Evolutionary conservation across 2,329 filamentous ascomycete genomes (phyloP).

Genomic region (Dichotomopilus funicola): DNA sequence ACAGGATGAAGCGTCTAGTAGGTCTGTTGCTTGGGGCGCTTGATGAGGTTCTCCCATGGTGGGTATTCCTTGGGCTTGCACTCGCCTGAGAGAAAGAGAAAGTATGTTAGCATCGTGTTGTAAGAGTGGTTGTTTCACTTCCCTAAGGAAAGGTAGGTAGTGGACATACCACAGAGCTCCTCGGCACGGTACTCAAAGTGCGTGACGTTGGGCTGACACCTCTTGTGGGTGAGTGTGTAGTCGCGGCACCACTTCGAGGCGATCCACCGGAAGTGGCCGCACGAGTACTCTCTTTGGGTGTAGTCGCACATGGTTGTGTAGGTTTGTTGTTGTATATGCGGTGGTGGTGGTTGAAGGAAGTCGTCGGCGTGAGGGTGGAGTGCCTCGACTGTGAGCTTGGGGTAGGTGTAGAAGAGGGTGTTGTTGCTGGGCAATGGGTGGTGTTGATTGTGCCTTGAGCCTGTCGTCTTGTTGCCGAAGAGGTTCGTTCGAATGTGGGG

Average conservation of each 20-base stretch:
- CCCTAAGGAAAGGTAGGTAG: not conserved
- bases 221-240: slow-evolving; percentile 29
- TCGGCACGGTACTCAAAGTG: slow-evolving; percentile 30
- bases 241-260: slow-evolving; percentile 31
- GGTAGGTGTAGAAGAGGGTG: not conserved
- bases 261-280: slow-evolving; percentile 33
- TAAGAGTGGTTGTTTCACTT: not conserved
- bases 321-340: not conserved
- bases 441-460: not conserved
- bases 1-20: slow-evolving; percentile 7
- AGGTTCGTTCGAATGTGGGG: slow-evolving; percentile 1
- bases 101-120: not conserved
- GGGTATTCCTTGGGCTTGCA: slow-evolving; percentile 33
- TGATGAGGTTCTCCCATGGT: slow-evolving; percentile 33
- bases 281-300: slow-evolving; percentile 37
- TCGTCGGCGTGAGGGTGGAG: not conserved
- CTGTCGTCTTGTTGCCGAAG: not conserved
- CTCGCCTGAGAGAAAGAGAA: slow-evolving; percentile 25
- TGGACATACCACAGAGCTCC: slow-evolving; percentile 27
- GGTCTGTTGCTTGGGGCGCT: slow-evolving; percentile 27
- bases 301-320: slow-evolving; percentile 41
- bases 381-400: not conserved
- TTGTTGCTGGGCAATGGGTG: not conserved
- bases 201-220: slow-evolving; percentile 30
- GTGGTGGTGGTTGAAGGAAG: not conserved